Base-by-base conservation (phyloP, 192 early-diverging fungal genomes). In the Paraglomus occultum region DNA sequence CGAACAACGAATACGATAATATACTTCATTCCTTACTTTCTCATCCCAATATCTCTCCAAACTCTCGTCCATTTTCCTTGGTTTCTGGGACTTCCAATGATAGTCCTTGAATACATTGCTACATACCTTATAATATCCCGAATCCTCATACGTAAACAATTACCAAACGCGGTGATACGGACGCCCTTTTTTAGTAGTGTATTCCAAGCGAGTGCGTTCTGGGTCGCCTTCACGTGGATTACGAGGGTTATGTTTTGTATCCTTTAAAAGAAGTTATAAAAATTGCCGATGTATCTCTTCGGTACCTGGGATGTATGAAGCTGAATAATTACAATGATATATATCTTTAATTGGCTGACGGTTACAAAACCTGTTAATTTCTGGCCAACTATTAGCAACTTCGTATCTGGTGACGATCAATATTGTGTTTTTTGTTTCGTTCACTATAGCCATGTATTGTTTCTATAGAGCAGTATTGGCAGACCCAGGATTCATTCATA, bases 141-240 rank as follows among this genome's bases (percentile, higher is more conserved):
- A 57, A 82, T 86, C 57, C 74, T 96, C 15, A 76, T 87, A 62
- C 67, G 71, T 38, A 70, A 84, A 64, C 72, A 74, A 43, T 73
- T 64, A 3, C 76, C 79, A 10, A 80, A 83, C 64, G 79, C 82
- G 15, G 74, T 97, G 61, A 79, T 85, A 65, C 75, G 82, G 66
- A 93, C 93, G 47, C 96, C 96, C 0, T 94, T 93, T 61, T 83
- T 90, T 63, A 89, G 91, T 1, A 85, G 88, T 51, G 87, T 98
- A 68, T 93, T 93, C 72, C 96, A 98, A 79, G 82, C 92, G 4
- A 91, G 91, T 1, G 82, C 94, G 10, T 82, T 96, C 68, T 91
- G 83, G 75, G 85, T 89, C 6, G 67, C 84, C 15, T 18, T 87
- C 17, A 82, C 84, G 4, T 97, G 91, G 91, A 11, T 84, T 7